Percentiles rank a stretch among this genome's conserved stretches.
phyloP scores from a whole-genome alignment of 2,329 filamentous ascomycete species.

The Ceratocystis eucalypticola region DNA sequence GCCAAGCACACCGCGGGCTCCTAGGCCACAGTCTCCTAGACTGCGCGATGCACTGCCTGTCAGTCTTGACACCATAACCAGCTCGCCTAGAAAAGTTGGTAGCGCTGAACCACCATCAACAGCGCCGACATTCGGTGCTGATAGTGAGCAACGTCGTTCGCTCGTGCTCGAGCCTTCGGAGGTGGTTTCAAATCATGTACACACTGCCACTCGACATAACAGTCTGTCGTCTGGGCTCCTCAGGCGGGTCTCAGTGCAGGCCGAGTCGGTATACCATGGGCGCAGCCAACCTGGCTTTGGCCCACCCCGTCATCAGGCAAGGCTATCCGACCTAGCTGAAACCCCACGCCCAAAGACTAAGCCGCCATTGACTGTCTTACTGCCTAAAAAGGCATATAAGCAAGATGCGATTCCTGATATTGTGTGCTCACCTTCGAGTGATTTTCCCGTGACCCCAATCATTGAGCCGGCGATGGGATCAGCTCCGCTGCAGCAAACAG shows the following conservation, averaged over 20 bases:
- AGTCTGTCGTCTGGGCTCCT: neutral
- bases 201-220: neutral
- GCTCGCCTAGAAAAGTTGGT: conserved; percentile 7
- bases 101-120: neutral
- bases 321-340: neutral
- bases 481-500: neutral
- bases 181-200: neutral
- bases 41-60: conserved; percentile 20
- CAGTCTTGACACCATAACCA: conserved; percentile 13
- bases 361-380: conserved; percentile 9
- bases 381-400: neutral
- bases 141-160: conserved; percentile 6
- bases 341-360: neutral
- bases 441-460: neutral
- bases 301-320: neutral
- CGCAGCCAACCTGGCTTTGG: neutral
- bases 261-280: neutral
- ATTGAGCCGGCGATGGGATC: neutral
- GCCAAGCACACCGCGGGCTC: neutral
- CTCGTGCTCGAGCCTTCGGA: conserved; percentile 15
- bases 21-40: conserved; percentile 5
- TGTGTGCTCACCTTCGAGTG: conserved; percentile 9
- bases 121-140: neutral
- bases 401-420: neutral
- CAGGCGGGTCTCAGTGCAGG: neutral